Base-by-base conservation (phyloP, 2,329 filamentous ascomycete species). In the Geoglossum cookeanum region DNA sequence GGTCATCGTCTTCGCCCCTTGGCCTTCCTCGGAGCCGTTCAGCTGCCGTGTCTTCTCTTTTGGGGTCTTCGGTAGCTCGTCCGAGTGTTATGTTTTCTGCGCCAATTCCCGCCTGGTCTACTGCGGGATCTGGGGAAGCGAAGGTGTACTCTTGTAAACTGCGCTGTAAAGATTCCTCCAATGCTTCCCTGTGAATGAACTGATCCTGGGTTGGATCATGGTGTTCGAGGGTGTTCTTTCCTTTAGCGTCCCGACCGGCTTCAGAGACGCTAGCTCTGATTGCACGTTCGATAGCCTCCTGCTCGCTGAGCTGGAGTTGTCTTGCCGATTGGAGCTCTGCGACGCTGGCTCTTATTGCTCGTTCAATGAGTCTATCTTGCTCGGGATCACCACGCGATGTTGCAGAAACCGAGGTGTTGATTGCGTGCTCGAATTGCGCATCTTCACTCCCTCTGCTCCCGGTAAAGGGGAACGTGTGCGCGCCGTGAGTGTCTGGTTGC, bases 331-430 rank as follows among this genome's bases (percentile, higher is more conserved):
- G 70, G 7, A 81, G 67, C 62, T 85, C 81, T 13, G 71, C 72
- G 15, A 92, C 74, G 60, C 84, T 87, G 4, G 84, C 81, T 13
- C 85, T 76, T 55, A 94, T 84, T 0, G 86, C 86, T 22, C 79
- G 75, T 65, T 89, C 87, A 53, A 94, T 75, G 59, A 78, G 73
- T 27, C 75, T 75, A 64, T 92, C 87, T 66, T 92, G 84, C 22
- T 79, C 75, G 0, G 74, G 65, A 60, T 91, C 75, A 9, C 87
- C 86, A 0, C 72, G 75, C 0, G 85, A 89, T 0, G 85, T 88
- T 64, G 84, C 78, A 6, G 73, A 71, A 0, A 92, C 83, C 0
- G 84, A 85, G 9, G 74, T 74, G 56, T 75, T 77, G 58, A 92
- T 91, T 0, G 86, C 86, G 47, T 77, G 73, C 65, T 91, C 85